These are phyloP conservation scores for Psilocybe azurescens DNA, from an alignment of 768 basidiomycete genomes.

Conservation along the genomic window DNA sequence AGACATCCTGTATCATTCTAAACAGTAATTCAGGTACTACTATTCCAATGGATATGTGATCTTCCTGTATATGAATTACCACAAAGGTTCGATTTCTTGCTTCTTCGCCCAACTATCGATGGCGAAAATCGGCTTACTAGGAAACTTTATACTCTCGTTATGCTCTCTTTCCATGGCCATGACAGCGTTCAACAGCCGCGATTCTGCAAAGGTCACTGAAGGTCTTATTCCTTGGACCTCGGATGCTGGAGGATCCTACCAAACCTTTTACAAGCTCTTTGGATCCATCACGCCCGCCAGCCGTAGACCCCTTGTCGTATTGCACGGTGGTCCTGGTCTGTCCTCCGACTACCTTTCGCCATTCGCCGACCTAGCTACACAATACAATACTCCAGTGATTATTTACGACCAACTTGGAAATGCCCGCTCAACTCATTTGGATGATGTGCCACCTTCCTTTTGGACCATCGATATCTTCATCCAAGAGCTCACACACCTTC, in stretches of 20 bases:
- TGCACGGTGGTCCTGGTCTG: constrained; percentile 59
- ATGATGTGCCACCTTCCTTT: constrained; percentile 47
- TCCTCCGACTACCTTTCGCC: constrained; percentile 48
- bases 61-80: no score
- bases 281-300: constrained; percentile 25
- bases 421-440: constrained; percentile 54
- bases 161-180: no score
- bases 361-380: constrained; percentile 41
- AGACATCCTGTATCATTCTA: no score
- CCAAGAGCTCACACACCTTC: constrained; percentile 56
- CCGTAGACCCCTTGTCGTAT: constrained; percentile 47
- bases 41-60: no score
- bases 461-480: constrained; percentile 58
- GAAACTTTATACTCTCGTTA: no score
- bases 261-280: constrained; percentile 52
- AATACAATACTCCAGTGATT: constrained; percentile 46
- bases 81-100: no score
- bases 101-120: no score
- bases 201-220: no score
- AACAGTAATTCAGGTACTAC: no score
- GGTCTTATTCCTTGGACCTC: no score
- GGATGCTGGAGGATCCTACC: neutral
- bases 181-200: no score
- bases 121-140: no score
- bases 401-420: constrained; percentile 60